Conservation (phyloP, 140 eudicot genomes). For the Erigeron philadelphicus region DNA sequence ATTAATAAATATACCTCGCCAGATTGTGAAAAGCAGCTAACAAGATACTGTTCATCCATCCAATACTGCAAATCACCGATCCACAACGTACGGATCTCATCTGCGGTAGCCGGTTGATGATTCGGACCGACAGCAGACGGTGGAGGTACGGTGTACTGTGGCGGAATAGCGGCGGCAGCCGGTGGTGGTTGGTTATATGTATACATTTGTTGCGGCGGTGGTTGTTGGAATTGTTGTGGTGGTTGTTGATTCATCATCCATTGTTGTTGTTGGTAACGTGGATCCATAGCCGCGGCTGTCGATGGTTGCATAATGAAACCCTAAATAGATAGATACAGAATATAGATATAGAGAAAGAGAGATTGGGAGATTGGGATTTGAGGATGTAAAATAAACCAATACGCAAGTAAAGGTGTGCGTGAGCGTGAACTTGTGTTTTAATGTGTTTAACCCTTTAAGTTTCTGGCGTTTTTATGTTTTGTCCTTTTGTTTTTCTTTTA, state of each 20-base stretch:
- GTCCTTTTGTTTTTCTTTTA: too few species aligned
- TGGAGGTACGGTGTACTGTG: conserved; percentile 35
- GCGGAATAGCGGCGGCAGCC: conserved; percentile 19
- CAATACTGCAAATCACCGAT: conserved; percentile 79
- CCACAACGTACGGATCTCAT: conserved; percentile 66
- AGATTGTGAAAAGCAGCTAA: conserved; percentile 41
- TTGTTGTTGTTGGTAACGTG: conserved; percentile 33
- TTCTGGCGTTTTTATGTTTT: neutral
- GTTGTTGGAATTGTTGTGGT: conserved; percentile 33
- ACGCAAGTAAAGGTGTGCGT: conserved; percentile 15
- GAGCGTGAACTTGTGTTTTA: conserved; percentile 3
- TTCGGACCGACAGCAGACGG: conserved; percentile 17
- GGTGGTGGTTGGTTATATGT: conserved; percentile 44
- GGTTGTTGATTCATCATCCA: conserved; percentile 48
- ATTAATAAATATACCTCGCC: conserved; percentile 49
- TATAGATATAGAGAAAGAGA: neutral
- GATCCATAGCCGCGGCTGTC: conserved; percentile 40
- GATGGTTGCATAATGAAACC: conserved; percentile 50
- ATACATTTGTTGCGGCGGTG: conserved; percentile 40
- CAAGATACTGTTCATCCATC: conserved; percentile 68
- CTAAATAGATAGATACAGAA: conserved; percentile 19
- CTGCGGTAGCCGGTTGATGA: conserved; percentile 37
- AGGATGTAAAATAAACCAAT: neutral
- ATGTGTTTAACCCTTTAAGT: conserved; percentile 3
- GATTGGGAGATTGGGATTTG: conserved; percentile 4